phyloP scores from a whole-genome alignment of 73 alveolate genomes.

The Symbiodinium pilosum region DNA sequence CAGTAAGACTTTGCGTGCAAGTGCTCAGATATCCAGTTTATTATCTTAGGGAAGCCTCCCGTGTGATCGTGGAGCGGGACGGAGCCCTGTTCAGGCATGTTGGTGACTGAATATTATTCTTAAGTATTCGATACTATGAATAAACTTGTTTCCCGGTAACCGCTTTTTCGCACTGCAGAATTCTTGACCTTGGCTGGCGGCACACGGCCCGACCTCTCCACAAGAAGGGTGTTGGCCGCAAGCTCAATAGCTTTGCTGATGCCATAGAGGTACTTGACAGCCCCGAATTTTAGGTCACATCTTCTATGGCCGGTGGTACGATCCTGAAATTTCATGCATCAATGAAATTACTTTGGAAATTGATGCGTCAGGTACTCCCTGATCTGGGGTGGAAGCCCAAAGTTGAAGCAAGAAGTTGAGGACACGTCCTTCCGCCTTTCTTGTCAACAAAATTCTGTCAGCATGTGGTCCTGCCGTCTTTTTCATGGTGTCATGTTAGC shows the following conservation, averaged over 20 bases:
- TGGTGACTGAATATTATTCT: too few relatives aligned
- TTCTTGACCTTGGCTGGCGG: conserved; percentile 87
- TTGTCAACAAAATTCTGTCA: background rate
- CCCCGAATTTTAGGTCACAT: conserved; percentile 36
- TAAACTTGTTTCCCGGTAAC: too few relatives aligned
- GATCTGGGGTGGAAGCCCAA: conserved; percentile 92
- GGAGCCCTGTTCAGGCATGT: conserved; percentile 92
- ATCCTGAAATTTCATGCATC: background rate
- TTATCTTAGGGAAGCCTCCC: conserved; percentile 82
- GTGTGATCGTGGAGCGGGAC: conserved; percentile 86
- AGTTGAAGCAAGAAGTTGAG: conserved; percentile 56
- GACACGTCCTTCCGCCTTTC: conserved; percentile 26
- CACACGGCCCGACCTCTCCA: conserved; percentile 66
- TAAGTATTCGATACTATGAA: too few relatives aligned
- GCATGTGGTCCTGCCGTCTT: too few relatives aligned
- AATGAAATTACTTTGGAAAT: background rate
- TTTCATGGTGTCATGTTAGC: too few relatives aligned
- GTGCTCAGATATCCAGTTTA: background rate
- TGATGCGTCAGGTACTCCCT: conserved; percentile 56
- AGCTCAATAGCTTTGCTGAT: background rate
- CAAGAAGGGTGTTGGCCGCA: conserved; percentile 53
- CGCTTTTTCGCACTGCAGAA: too few relatives aligned
- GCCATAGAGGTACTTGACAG: background rate
- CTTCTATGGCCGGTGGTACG: conserved; percentile 88
- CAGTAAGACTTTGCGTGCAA: too few relatives aligned